Conservation (phyloP, 73 alveolate species). For the Paramecium octaurelia region DNA sequence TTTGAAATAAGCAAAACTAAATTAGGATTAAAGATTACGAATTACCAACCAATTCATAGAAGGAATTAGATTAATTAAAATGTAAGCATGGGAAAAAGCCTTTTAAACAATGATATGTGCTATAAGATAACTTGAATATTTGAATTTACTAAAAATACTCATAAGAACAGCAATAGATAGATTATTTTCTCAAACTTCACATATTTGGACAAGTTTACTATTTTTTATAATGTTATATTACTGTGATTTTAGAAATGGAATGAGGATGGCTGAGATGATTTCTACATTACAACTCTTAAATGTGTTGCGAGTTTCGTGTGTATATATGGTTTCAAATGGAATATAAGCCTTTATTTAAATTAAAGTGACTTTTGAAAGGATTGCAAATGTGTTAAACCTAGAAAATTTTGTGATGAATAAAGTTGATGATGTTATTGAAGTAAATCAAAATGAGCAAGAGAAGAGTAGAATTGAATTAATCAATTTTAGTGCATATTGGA, state of each 20-base stretch:
- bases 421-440: background rate
- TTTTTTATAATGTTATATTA: background rate
- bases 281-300: background rate
- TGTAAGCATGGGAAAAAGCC: slow-evolving; percentile 46
- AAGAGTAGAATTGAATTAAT: background rate
- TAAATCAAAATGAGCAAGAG: background rate
- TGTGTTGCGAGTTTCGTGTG: background rate
- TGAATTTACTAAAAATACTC: background rate
- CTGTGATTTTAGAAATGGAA: background rate
- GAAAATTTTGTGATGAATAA: background rate
- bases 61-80: slow-evolving; percentile 41
- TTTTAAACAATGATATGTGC: background rate
- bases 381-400: background rate
- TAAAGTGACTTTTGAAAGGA: background rate
- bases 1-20: background rate
- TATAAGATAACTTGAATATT: background rate
- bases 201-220: background rate
- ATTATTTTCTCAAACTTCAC: background rate
- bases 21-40: slow-evolving; percentile 20
- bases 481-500: slow-evolving; percentile 43
- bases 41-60: slow-evolving; percentile 16
- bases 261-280: background rate
- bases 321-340: slow-evolving; percentile 6
- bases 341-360: background rate
- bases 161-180: background rate